phyloP scores from a whole-genome alignment of 345 rosid species.

The Eucalyptus shirleyi region DNA sequence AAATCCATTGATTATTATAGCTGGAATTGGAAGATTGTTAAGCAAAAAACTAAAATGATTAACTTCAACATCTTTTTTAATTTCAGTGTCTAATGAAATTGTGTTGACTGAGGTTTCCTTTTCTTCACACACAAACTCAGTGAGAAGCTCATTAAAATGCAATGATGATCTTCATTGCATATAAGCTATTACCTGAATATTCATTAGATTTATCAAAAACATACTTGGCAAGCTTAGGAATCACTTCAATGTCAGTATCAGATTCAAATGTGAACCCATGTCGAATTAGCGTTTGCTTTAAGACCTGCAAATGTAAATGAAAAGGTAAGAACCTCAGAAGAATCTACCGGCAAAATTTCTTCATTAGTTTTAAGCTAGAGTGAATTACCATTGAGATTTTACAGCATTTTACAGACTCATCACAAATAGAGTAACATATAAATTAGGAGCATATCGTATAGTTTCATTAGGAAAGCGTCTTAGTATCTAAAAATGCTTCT shows the following conservation, averaged over 20 bases:
- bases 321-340: neutral
- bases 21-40: neutral
- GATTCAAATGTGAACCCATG: conserved; percentile 89
- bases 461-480: neutral
- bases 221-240: conserved; percentile 87
- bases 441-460: neutral
- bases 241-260: conserved; percentile 94
- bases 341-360: neutral
- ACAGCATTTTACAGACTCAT: neutral
- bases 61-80: neutral
- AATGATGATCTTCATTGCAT: neutral
- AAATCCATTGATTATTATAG: neutral
- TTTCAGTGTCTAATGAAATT: neutral
- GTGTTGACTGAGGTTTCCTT: neutral
- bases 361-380: neutral
- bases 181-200: neutral
- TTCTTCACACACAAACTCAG: neutral
- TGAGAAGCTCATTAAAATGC: neutral
- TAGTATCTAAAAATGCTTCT: neutral
- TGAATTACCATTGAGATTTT: neutral
- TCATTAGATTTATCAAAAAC: conserved; percentile 85
- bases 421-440: neutral
- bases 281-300: conserved; percentile 65
- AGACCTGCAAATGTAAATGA: conserved; percentile 31
- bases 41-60: neutral